phyloP scores from a whole-genome alignment of 2,329 filamentous ascomycete genomes.

The Ophiostoma perfectum region DNA sequence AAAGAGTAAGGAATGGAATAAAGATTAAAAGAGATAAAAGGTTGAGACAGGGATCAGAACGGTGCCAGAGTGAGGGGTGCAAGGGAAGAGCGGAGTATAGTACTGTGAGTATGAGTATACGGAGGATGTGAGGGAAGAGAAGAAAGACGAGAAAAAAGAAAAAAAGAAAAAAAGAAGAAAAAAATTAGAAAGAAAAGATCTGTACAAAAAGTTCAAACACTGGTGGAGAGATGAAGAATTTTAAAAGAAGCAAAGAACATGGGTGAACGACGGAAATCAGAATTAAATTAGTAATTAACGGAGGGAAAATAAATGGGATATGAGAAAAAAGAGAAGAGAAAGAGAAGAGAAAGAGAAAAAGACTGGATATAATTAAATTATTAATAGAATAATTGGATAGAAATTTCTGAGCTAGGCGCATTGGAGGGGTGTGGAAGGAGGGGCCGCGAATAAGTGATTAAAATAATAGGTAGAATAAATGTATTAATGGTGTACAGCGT shows the following conservation, averaged over 20 bases:
- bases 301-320: too few relatives aligned
- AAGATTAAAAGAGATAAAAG: constrained; percentile 12
- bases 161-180: neutral
- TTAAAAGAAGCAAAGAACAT: too few relatives aligned
- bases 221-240: too few relatives aligned
- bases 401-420: constrained; percentile 10
- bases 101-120: neutral
- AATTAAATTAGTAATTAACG: too few relatives aligned
- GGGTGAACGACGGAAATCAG: too few relatives aligned
- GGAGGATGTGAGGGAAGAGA: constrained; percentile 7
- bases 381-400: neutral
- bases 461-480: neutral
- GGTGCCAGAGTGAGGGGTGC: constrained; percentile 18
- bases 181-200: neutral
- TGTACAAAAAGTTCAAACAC: too few relatives aligned
- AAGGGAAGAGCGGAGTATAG: neutral
- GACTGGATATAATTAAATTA: neutral
- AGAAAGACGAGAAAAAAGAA: neutral
- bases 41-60: constrained; percentile 16
- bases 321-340: constrained; percentile 10
- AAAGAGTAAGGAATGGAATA: constrained; percentile 11
- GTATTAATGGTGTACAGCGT: neutral
- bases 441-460: neutral
- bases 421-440: constrained; percentile 12
- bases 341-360: constrained; percentile 9